phyloP scores from a whole-genome alignment of 805 yeast species.

The Candida andamanensis region DNA sequence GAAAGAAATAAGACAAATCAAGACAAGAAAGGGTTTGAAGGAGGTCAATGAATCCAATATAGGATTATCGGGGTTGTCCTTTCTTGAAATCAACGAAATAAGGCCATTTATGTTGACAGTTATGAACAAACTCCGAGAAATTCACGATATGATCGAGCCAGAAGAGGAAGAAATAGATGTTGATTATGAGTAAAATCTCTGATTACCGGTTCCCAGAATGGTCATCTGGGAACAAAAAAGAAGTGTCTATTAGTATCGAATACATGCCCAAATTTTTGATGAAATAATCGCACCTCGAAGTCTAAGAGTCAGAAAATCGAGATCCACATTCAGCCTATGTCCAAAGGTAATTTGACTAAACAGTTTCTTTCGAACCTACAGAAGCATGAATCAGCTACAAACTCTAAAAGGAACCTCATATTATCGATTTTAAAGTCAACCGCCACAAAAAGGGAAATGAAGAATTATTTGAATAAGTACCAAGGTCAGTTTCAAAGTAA shows the following conservation, averaged over 20 bases:
- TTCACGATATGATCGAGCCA: conserved; percentile 35
- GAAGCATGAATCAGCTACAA: conserved; percentile 27
- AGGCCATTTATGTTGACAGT: conserved; percentile 75
- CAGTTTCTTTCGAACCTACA: conserved; percentile 36
- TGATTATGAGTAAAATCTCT: conserved; percentile 10
- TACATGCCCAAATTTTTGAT: no score
- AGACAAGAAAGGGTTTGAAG: conserved; percentile 73
- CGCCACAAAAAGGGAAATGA: conserved; percentile 90
- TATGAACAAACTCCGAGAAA: conserved; percentile 69
- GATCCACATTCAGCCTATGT: no score
- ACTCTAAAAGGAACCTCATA: conserved; percentile 64
- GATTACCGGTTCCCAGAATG: no score
- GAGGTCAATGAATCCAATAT: conserved; percentile 79
- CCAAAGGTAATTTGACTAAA: conserved; percentile 4
- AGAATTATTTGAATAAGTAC: conserved; percentile 71
- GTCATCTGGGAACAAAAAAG: no score
- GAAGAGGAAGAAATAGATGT: conserved; percentile 12
- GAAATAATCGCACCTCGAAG: no score
- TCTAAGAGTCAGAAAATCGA: no score
- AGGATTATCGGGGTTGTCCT: conserved; percentile 74
- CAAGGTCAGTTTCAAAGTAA: conserved; percentile 36
- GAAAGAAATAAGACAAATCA: conserved; percentile 74
- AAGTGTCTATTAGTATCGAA: no score
- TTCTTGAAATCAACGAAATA: conserved; percentile 82
- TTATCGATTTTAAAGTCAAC: conserved; percentile 81